These are phyloP conservation scores for Cercospora canescens DNA, from an alignment of 2,329 filamentous ascomycete species.

Conservation along the genomic window DNA sequence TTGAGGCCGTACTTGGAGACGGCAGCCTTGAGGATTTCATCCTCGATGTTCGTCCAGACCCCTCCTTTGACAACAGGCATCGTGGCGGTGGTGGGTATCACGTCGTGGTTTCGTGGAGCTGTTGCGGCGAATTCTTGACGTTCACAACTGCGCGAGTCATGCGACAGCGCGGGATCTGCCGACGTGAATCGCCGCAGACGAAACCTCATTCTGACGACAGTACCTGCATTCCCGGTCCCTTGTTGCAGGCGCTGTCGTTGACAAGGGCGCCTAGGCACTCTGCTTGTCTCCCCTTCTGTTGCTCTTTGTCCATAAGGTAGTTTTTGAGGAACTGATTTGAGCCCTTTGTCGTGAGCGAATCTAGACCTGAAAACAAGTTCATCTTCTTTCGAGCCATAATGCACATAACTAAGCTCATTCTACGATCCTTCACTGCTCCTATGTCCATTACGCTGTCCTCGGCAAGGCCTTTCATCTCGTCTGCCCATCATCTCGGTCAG, in stretches of 20 bases:
- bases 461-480: slow-evolving; percentile 1
- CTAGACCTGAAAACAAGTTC: background rate
- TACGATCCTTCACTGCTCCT: background rate
- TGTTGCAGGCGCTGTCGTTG: too few relatives aligned
- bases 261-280: too few relatives aligned
- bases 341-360: background rate
- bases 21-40: slow-evolving; percentile 95
- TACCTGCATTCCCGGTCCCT: background rate
- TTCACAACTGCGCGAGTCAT: background rate
- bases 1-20: slow-evolving; percentile 94
- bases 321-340: background rate
- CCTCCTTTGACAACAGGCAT: slow-evolving; percentile 69
- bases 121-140: slow-evolving; percentile 2
- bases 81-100: slow-evolving; percentile 28
- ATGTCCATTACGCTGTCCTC: background rate
- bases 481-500: background rate
- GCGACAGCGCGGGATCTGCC: background rate
- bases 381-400: background rate
- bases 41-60: slow-evolving; percentile 72
- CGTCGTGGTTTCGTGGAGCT: background rate
- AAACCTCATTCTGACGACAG: slow-evolving; percentile 6
- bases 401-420: background rate
- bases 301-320: background rate
- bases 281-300: background rate
- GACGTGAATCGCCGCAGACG: background rate